Evolutionary conservation across 257 asterid genomes (phyloP).

Genomic region (Jacaranda copaia): DNA sequence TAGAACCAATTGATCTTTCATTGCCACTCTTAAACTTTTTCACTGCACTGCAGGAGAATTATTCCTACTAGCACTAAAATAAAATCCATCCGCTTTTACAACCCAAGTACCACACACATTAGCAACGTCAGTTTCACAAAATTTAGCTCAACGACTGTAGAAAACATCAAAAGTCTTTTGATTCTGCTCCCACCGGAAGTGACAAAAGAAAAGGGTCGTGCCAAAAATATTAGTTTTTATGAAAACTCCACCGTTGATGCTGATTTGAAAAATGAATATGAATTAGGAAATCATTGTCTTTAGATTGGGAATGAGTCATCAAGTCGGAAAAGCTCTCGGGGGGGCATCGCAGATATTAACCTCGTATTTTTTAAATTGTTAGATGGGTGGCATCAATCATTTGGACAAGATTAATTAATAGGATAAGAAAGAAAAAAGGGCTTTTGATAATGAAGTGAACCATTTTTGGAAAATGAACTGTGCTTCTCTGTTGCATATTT

Average conservation of each 20-base stretch:
- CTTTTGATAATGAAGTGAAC: slow-evolving; percentile 3
- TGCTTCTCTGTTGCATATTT: background rate
- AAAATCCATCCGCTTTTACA: no score
- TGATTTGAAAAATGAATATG: slow-evolving; percentile 8
- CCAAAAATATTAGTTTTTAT: background rate
- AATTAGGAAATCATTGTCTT: background rate
- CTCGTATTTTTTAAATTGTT: background rate
- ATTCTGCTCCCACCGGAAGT: background rate
- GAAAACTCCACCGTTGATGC: background rate
- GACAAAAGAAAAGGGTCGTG: slow-evolving; percentile 7
- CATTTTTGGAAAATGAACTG: background rate
- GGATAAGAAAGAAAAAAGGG: background rate
- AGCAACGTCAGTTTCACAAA: slow-evolving; percentile 18
- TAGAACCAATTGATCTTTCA: no score
- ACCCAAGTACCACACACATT: no score
- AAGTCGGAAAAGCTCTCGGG: background rate
- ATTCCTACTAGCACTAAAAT: no score
- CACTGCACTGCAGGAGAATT: no score
- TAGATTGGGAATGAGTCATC: background rate
- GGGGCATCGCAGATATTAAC: background rate
- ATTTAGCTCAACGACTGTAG: slow-evolving; percentile 4
- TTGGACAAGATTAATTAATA: background rate
- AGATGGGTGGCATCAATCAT: background rate
- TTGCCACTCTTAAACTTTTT: no score
- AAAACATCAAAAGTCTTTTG: background rate